Evolutionary conservation across 441 rosid species (phyloP).

Genomic region (Croton setiger): DNA sequence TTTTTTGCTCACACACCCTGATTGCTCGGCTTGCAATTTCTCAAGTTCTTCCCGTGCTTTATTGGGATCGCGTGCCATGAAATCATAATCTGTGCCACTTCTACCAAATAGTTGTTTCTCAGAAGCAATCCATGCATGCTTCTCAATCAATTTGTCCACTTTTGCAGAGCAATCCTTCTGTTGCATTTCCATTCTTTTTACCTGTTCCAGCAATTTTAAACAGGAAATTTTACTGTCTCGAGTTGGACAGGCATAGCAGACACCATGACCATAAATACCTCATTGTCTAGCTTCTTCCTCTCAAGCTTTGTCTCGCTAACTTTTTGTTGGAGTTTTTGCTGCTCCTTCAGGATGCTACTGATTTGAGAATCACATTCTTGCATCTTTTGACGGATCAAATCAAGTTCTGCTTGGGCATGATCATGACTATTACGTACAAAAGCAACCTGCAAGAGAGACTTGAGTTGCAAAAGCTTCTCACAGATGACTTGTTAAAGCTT

Average conservation of each 20-base stretch:
- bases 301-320: conserved; percentile 79
- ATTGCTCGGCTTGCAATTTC: conserved; percentile 83
- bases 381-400: conserved; percentile 70
- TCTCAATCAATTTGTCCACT: conserved; percentile 89
- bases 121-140: conserved; percentile 94
- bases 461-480: conserved; percentile 20
- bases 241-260: conserved; percentile 5
- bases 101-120: conserved; percentile 95
- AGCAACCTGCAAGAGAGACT: conserved; percentile 52
- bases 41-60: conserved; percentile 87
- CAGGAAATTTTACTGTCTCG: conserved; percentile 9
- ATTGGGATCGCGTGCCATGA: conserved; percentile 61
- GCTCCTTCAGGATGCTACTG: conserved; percentile 61
- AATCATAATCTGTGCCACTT: conserved; percentile 96
- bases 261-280: conserved; percentile 45
- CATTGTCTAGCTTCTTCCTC: conserved; percentile 94
- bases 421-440: conserved; percentile 53
- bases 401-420: conserved; percentile 66
- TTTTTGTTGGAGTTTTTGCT: conserved; percentile 66
- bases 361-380: conserved; percentile 95
- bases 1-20: conserved; percentile 47
- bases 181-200: conserved; percentile 85
- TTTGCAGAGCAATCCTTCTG: conserved; percentile 82
- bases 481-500: conserved; percentile 12
- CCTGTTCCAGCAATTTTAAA: conserved; percentile 39